A percentile compares a stretch with the other conserved stretches of the same genome.
phyloP scores from a whole-genome alignment of 2,329 filamentous ascomycete genomes.

The Trichoderma koningiopsis region DNA sequence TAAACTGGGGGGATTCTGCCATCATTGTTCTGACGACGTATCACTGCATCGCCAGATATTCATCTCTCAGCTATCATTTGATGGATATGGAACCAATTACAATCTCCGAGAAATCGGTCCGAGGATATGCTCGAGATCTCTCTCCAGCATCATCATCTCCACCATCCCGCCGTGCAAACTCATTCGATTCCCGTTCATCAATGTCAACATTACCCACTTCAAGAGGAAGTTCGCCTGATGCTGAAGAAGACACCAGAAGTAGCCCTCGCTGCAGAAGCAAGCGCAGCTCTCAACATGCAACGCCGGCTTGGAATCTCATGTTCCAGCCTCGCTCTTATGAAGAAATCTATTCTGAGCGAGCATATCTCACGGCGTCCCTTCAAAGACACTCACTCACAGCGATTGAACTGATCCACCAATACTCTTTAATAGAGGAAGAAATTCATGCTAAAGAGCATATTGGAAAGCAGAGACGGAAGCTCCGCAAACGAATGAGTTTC shows the following conservation, averaged over 20 bases:
- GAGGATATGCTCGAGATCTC: not conserved
- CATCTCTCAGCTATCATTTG: not conserved
- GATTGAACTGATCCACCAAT: constrained; percentile 42
- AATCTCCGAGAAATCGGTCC: not conserved
- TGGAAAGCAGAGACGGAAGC: constrained; percentile 36
- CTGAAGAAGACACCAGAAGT: constrained; percentile 12
- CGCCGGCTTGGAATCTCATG: constrained; percentile 28
- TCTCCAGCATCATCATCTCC: constrained; percentile 19
- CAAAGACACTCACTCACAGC: constrained; percentile 45
- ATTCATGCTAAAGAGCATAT: constrained; percentile 31
- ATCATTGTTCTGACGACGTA: not conserved
- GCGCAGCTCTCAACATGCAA: not conserved
- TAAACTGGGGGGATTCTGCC: not conserved
- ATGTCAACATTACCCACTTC: constrained; percentile 20
- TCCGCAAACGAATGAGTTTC: constrained; percentile 47
- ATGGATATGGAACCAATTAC: not conserved
- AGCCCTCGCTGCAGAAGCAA: not conserved
- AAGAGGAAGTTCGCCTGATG: constrained; percentile 1
- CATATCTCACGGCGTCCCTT: constrained; percentile 49
- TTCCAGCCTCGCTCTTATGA: constrained; percentile 45
- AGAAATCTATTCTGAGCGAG: constrained; percentile 49
- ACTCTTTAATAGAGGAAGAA: constrained; percentile 42
- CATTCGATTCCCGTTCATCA: constrained; percentile 5
- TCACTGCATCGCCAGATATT: not conserved
- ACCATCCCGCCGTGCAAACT: not conserved